These are phyloP conservation scores for Colletotrichum melonis DNA, from an alignment of 2,329 filamentous ascomycete genomes.

Conservation along the genomic window DNA sequence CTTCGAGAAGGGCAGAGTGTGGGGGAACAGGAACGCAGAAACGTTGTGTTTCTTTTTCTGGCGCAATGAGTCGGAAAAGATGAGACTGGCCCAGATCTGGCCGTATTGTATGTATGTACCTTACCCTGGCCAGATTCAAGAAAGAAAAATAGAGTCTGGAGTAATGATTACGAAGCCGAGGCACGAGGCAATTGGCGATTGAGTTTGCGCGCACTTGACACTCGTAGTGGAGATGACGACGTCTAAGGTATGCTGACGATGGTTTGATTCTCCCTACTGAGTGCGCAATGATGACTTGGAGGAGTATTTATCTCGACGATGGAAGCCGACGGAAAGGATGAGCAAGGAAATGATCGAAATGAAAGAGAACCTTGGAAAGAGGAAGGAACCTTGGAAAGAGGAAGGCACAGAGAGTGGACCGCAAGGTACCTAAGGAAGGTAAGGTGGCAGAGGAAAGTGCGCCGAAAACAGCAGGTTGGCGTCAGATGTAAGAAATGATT, in stretches of 20 bases:
- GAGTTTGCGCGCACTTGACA: neutral
- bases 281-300: neutral
- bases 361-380: neutral
- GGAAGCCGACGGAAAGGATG: neutral
- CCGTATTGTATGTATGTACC: neutral
- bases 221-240: neutral
- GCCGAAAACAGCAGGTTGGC: conserved; percentile 13
- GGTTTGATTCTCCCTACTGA: neutral
- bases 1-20: conserved; percentile 14
- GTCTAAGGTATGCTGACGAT: neutral
- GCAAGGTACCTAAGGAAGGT: no score
- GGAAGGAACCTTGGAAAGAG: neutral
- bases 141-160: neutral
- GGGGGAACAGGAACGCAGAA: conserved; percentile 3
- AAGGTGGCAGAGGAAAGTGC: neutral
- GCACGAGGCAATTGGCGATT: neutral
- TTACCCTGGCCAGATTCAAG: neutral
- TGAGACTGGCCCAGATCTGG: neutral
- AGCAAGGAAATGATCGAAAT: neutral
- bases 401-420: neutral
- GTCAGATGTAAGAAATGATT: conserved; percentile 16
- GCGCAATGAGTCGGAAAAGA: neutral
- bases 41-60: conserved; percentile 7
- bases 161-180: neutral
- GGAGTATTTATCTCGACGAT: no score